Conservation (phyloP, 1,284 basidiomycete species). For the Phenoliferia sp. region DNA sequence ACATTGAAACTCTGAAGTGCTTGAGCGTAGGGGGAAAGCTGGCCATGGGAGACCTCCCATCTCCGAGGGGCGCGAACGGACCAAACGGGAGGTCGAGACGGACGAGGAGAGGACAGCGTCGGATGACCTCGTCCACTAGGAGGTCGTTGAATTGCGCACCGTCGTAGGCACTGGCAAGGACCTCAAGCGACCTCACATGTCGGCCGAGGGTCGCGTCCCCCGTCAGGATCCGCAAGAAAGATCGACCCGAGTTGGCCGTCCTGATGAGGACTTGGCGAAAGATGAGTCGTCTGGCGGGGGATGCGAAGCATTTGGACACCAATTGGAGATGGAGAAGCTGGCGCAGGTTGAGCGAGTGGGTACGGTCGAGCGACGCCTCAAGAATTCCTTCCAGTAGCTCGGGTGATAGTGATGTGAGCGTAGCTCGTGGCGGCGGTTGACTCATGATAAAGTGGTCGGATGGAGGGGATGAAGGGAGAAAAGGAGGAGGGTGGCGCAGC, state of each 20-base stretch:
- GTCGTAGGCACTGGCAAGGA: not conserved
- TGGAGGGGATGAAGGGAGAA: too few species aligned
- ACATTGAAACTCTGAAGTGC: not conserved
- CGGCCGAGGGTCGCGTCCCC: not conserved
- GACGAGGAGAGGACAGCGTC: not conserved
- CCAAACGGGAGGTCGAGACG: constrained; percentile 12
- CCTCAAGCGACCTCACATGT: not conserved
- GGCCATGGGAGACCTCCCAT: not conserved
- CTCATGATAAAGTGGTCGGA: too few species aligned
- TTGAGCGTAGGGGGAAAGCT: constrained; percentile 5
- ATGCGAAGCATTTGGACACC: not conserved
- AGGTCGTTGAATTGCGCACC: constrained; percentile 8
- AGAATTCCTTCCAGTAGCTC: constrained; percentile 10
- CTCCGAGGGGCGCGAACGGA: not conserved
- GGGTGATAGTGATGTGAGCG: too few species aligned
- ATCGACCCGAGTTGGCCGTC: not conserved
- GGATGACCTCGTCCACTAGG: constrained; percentile 13
- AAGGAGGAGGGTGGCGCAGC: too few species aligned
- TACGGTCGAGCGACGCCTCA: not conserved
- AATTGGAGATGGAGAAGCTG: not conserved
- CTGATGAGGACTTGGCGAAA: not conserved
- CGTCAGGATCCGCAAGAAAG: not conserved
- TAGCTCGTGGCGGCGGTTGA: too few species aligned
- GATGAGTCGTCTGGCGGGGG: not conserved
- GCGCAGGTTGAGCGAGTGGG: not conserved